Base-by-base conservation (phyloP, 208 protist genomes). In the Balamuthia mandrillaris region DNA sequence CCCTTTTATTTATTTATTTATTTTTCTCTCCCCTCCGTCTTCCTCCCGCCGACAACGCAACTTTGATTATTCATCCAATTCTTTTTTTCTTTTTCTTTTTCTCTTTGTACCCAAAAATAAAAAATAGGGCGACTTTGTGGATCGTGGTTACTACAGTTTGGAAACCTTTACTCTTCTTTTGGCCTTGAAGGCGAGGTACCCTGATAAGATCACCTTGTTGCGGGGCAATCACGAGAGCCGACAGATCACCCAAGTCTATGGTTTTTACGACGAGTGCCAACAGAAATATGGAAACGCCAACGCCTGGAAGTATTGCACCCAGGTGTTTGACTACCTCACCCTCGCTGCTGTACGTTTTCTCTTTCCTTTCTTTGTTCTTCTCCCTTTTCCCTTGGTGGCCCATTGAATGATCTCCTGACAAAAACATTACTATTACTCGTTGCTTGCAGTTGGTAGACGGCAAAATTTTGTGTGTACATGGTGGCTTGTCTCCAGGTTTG, bases 181-280 rank as follows among this genome's bases (percentile, higher is more conserved):
- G 24, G 56, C 90, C 29, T 84, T 97, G 0, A 98, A 98, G 81
- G 94, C 94, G 18, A 88, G 86, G 85, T 98, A 97, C 39, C 96
- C 96, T 41, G 87, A 95, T 37, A 84, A 91, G 60, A 96, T 98
- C 45, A 96, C 95, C n/a, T 84, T 98, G 1, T 78, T 98, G 4
- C 87, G 96, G 49, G 96, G 96, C 21, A 98, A 98, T 82, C 96
- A 98, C 90, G 96, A 98, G 84, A 93, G 84, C 39, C 81, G 96
- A 52, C 95, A 97, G 81, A 97, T 97, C 75, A 97, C 96, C 9
- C 95, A 97, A 82, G 93, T 94, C 3, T 97, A 96, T 85, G 95
- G 95, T 41, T 97, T 97, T 75, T 96, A 96, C 77, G 93, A 96
- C 65, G 96, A 97, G 82, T 96, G 95, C 56, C 77, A 93, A 81